A percentile compares a stretch with the other conserved stretches of the same genome.
Evolutionary conservation across 2,329 filamentous ascomycete species (phyloP).

Genomic region (Aspergillus japonicus): DNA sequence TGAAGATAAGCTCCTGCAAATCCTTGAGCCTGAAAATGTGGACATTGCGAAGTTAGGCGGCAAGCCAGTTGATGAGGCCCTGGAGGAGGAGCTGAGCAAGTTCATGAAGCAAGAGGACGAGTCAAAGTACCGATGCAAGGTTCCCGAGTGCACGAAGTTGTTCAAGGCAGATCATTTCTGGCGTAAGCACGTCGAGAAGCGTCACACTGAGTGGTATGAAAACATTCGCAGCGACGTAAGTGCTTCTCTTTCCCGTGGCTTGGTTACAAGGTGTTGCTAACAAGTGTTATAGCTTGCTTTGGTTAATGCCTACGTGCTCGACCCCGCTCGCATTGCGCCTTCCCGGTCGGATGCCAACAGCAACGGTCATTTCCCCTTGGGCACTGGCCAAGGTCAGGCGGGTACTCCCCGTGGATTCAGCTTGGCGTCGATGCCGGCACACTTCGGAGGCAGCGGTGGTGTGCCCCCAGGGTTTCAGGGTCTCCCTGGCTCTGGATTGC

Average conservation of each 20-base stretch:
- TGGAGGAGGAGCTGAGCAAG: constrained; percentile 82
- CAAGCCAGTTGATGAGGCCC: constrained; percentile 77
- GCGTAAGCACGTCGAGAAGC: constrained; percentile 96
- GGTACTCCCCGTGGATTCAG: constrained; percentile 93
- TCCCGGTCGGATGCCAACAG: constrained; percentile 91
- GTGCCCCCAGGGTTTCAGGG: constrained; percentile 38
- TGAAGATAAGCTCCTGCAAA: constrained; percentile 91
- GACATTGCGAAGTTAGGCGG: constrained; percentile 90
- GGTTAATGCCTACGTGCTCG: constrained; percentile 90
- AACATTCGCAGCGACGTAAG: constrained; percentile 78
- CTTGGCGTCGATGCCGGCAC: constrained; percentile 67
- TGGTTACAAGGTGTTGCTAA: constrained; percentile 31
- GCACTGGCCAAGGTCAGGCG: constrained; percentile 69
- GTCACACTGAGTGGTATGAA: constrained; percentile 84
- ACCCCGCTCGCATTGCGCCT: constrained; percentile 90
- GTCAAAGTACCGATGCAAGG: constrained; percentile 93
- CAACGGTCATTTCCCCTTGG: constrained; percentile 89
- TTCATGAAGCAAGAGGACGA: constrained; percentile 97
- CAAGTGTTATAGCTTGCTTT: constrained; percentile 66
- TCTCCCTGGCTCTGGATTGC: constrained; percentile 29
- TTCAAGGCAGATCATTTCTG: constrained; percentile 98
- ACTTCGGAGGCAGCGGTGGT: constrained; percentile 49
- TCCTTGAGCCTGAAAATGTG: constrained; percentile 83
- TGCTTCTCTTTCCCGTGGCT: constrained; percentile 15
- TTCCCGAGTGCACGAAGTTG: constrained; percentile 90